Evolutionary conservation across 208 protist genomes (phyloP).

Genomic region (Trichomonas tenax): DNA sequence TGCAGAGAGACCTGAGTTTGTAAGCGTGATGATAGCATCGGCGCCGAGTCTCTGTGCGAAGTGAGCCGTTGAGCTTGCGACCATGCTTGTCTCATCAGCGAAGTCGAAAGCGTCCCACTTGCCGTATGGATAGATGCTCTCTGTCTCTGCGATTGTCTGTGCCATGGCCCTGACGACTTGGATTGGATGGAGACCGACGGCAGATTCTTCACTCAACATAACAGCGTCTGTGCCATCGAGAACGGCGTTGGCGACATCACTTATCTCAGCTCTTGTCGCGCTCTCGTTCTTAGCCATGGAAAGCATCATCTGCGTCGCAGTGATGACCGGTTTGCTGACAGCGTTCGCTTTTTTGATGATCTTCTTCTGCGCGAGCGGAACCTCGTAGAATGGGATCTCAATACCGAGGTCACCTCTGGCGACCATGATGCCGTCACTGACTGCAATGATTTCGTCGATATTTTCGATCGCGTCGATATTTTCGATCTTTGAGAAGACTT

Average conservation of each 20-base stretch:
- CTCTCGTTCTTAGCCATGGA: slow-evolving; percentile 40
- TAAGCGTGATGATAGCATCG: slow-evolving; percentile 58
- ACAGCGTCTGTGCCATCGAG: slow-evolving; percentile 41
- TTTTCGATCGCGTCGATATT: slow-evolving; percentile 88
- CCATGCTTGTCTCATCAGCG: slow-evolving; percentile 46
- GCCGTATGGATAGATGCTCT: not conserved
- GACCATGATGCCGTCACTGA: slow-evolving; percentile 93
- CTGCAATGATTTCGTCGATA: slow-evolving; percentile 85
- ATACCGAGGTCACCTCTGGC: slow-evolving; percentile 88
- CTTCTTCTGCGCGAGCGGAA: slow-evolving; percentile 91
- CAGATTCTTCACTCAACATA: slow-evolving; percentile 41
- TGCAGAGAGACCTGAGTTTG: slow-evolving; percentile 58
- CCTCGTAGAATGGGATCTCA: slow-evolving; percentile 87
- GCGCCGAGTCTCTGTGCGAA: slow-evolving; percentile 68
- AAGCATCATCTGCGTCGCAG: slow-evolving; percentile 41
- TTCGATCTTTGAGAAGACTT: slow-evolving; percentile 97
- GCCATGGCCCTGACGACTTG: slow-evolving; percentile 31
- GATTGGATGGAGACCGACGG: slow-evolving; percentile 34
- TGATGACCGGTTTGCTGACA: slow-evolving; percentile 82
- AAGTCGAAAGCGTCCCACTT: not conserved
- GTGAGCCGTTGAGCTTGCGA: slow-evolving; percentile 73
- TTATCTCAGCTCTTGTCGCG: slow-evolving; percentile 37
- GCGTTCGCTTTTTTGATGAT: slow-evolving; percentile 92
- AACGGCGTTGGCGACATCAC: slow-evolving; percentile 43
- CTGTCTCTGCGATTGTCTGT: slow-evolving; percentile 25